Conservation (phyloP, 148 eudicot genomes). For the Vaccinium myrtillus region DNA sequence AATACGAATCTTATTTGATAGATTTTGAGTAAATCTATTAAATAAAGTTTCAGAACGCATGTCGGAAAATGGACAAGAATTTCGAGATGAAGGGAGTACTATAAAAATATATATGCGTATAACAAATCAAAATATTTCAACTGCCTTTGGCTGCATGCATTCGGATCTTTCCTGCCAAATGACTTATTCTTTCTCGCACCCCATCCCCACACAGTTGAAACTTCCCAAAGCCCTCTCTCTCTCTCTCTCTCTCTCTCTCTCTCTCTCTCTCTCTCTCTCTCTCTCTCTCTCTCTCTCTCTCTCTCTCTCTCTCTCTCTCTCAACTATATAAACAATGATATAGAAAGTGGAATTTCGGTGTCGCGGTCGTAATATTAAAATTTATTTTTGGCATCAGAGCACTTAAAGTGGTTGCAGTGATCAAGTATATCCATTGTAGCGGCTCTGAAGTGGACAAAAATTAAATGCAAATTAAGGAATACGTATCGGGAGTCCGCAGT, state of each 20-base stretch:
- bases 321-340: neutral
- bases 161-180: conserved; percentile 36
- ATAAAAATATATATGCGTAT: neutral
- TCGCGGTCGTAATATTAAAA: neutral
- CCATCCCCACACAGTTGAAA: conserved; percentile 20
- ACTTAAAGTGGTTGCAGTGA: neutral
- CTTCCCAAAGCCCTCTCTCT: conserved; percentile 21
- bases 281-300: neutral
- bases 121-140: conserved; percentile 21
- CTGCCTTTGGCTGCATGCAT: conserved; percentile 43
- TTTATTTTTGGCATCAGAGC: neutral
- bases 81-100: no score
- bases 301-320: neutral
- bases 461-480: no score
- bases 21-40: no score
- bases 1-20: no score
- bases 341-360: neutral
- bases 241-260: conserved; percentile 3
- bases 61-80: no score
- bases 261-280: neutral
- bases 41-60: no score
- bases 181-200: conserved; percentile 36
- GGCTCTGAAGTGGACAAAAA: no score
- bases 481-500: no score
- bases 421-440: neutral